Base-by-base conservation (phyloP, 805 yeast species). In the Saccharomyces jurei region DNA sequence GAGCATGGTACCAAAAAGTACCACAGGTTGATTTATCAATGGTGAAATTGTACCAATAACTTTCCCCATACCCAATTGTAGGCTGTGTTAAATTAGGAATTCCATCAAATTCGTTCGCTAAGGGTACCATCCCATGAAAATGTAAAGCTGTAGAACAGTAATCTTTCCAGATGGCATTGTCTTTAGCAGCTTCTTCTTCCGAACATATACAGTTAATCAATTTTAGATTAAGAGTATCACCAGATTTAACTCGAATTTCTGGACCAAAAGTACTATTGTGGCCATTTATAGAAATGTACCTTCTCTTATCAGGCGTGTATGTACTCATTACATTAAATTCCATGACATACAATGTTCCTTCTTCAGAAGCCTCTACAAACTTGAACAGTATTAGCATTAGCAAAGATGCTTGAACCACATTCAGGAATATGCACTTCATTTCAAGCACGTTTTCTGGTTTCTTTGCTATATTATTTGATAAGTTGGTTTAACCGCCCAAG, bases 11-110 rank as follows among this genome's bases (percentile, higher is more conserved):
- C 84, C 85, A 81, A 53, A 67, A 77, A 0, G 83, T 77, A 0
- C 85, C 85, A 50, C 75, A 71, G 32, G 74, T 75, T 52, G 65
- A 66, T 32, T 54, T 52, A 49, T 81, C 81, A 2, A 73, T 60
- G 13, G 73, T 73, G 56, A 80, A 78, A 41, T 67, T 64, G 57
- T 81, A 78, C 60, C 82, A 69, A 65, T 77, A 78, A 1, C 83
- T 77, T 59, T 80, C 81, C 27, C 83, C 84, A 11, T 85, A 82
- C 44, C 81, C 76, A 58, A 86, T 84, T 44, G 90, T 88, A 67
- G 87, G 81, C 66, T 86, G 91, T 13, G 88, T 82, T 22, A 86
- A 52, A 4, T 58, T 58, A 4, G 71, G 71, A 17, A 67, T 64
- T 9, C 71, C 70, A 82, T 74, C 75, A 75, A 74, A 51, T 13